Conservation (phyloP, 305 asterid species). For the Solanum hybrid region DNA sequence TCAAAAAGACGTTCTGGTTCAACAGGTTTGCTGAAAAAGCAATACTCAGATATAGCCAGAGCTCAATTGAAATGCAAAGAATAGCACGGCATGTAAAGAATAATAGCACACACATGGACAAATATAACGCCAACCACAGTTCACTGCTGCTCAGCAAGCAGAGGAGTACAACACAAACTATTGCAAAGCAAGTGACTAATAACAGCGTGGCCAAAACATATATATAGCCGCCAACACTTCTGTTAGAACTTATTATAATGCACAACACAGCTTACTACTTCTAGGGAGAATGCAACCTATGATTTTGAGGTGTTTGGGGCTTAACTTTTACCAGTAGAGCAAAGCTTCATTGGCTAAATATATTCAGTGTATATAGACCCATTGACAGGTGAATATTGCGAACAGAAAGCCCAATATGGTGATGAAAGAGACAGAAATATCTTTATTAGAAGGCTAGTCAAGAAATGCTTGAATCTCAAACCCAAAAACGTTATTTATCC, state of each 20-base stretch:
- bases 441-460: background rate
- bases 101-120: background rate
- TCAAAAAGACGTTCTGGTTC: constrained; percentile 97
- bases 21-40: constrained; percentile 72
- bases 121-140: background rate
- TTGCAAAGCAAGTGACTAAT: background rate
- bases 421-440: background rate
- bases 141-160: background rate
- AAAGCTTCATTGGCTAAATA: background rate
- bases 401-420: background rate
- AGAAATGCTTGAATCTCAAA: background rate
- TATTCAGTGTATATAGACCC: background rate
- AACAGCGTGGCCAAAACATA: background rate
- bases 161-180: background rate
- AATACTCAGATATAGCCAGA: constrained; percentile 4
- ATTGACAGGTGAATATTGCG: background rate
- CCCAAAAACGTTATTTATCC: background rate
- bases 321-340: background rate
- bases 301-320: background rate
- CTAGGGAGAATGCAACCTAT: background rate
- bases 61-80: background rate
- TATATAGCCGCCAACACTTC: background rate
- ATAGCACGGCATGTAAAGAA: background rate
- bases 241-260: background rate
- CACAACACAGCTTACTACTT: background rate